Evolutionary conservation across 2,329 filamentous ascomycete species (phyloP).

Genomic region (Juglanconis sp.): DNA sequence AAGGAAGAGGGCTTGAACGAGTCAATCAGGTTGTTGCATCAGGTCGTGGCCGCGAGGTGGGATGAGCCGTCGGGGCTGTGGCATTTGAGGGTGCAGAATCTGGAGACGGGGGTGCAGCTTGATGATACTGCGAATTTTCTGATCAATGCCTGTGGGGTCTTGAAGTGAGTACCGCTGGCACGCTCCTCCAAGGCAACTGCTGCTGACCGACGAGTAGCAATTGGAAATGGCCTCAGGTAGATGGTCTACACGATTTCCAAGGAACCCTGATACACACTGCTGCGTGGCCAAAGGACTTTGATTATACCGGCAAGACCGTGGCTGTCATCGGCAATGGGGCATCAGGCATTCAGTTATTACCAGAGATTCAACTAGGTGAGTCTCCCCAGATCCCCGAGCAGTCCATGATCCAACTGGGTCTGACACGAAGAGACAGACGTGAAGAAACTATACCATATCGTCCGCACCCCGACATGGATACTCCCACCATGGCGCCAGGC

Average conservation of each 20-base stretch:
- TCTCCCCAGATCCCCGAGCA: not conserved
- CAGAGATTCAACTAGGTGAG: constrained; percentile 44
- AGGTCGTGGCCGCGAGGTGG: constrained; percentile 42
- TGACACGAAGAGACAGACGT: constrained; percentile 23
- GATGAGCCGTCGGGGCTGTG: constrained; percentile 40
- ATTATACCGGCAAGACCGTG: constrained; percentile 48
- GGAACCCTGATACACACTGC: constrained; percentile 53
- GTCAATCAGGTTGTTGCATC: constrained; percentile 41
- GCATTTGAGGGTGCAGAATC: constrained; percentile 37
- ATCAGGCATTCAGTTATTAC: constrained; percentile 52
- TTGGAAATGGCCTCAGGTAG: constrained; percentile 51
- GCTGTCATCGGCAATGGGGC: constrained; percentile 57
- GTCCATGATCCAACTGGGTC: not conserved
- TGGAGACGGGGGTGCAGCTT: constrained; percentile 37
- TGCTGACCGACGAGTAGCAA: constrained; percentile 31
- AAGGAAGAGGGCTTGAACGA: constrained; percentile 45
- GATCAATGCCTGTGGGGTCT: constrained; percentile 47
- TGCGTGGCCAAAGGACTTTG: constrained; percentile 48
- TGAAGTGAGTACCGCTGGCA: constrained; percentile 42
- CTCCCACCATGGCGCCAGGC: constrained; percentile 32
- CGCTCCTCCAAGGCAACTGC: not conserved
- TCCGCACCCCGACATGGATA: constrained; percentile 43
- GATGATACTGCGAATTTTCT: constrained; percentile 46
- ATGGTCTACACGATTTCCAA: constrained; percentile 42
- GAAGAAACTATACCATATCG: constrained; percentile 34